Evolutionary conservation across 805 yeast genomes (phyloP), one percentile per base, ranked within the genome.

Genomic region (Kockiozyma suomiensis): DNA sequence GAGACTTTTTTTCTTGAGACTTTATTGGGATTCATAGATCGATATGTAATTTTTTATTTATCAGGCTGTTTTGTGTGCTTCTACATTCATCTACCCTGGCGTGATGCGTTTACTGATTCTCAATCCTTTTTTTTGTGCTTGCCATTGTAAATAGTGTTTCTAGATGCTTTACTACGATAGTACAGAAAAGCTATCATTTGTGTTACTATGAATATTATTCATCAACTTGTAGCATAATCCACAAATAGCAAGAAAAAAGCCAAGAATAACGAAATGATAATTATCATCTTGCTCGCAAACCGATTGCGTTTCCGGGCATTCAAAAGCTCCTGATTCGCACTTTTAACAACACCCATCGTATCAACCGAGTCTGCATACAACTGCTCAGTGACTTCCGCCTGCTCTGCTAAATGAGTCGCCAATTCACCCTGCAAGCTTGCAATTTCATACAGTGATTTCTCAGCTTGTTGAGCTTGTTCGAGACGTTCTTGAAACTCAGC

Each of bases 351-450:
- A 5, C 79, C 68, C 56, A 84, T 82, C 0, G 89, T 82, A 62
- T 83, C 83, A 61, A 83, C 84, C 61, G 88, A 92, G 61, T 85
- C 85, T 59, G 85, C 86, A 50, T 84, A 72, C 63, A 91, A 76
- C 41, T 78, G 76, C 51, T 81, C 78, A 15, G 91, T 87, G 70
- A 82, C 85, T 54, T 86, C 87, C 4, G 87, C 83, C 73, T 91
- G 97, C 0, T 82, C 72, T 25, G 83, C 82, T 50, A 91, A 76
- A 70, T 92, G 96, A 56, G 85, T 77, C 12, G 89, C 80, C 55
- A 91, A 77, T 69, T 89, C 94, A 25, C 85, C 78, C 69, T 91
- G 93, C 62, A 92, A 73, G 56, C 85, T 82, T 0, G 91, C 81
- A 45, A 92, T 86, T 69, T 90, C 97, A 21, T 68, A 67, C 66